These are phyloP conservation scores for Drechslera avenae DNA, from an alignment of 2,329 filamentous ascomycete genomes.

Conservation along the genomic window DNA sequence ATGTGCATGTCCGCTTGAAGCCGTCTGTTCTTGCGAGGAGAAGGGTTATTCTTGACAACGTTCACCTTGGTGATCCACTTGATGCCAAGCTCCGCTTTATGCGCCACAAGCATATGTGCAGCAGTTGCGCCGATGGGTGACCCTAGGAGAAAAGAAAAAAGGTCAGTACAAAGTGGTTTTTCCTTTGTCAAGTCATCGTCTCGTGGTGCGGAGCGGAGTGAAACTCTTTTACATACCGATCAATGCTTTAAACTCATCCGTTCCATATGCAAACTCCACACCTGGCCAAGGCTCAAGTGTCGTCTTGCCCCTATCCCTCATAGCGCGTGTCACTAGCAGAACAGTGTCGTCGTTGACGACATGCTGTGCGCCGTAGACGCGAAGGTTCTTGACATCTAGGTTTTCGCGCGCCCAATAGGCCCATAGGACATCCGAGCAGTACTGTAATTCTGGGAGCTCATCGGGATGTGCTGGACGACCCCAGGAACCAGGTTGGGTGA, in stretches of 20 bases:
- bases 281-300: slow-evolving; percentile 26
- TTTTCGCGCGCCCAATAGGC: slow-evolving; percentile 26
- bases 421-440: slow-evolving; percentile 31
- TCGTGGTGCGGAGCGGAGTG: not conserved
- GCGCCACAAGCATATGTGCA: slow-evolving; percentile 18
- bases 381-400: slow-evolving; percentile 22
- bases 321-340: slow-evolving; percentile 19
- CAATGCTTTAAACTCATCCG: slow-evolving; percentile 24
- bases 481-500: slow-evolving; percentile 3
- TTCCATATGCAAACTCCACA: slow-evolving; percentile 12
- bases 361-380: slow-evolving; percentile 19
- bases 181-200: not conserved
- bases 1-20: slow-evolving; percentile 11
- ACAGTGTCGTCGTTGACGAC: slow-evolving; percentile 23
- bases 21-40: not conserved
- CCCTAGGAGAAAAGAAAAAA: slow-evolving; percentile 3
- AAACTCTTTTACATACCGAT: slow-evolving; percentile 18
- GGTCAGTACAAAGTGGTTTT: not conserved
- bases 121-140: slow-evolving; percentile 29
- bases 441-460: slow-evolving; percentile 27
- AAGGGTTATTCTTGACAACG: slow-evolving; percentile 10
- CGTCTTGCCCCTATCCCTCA: slow-evolving; percentile 10
- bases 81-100: slow-evolving; percentile 25
- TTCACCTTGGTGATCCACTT: slow-evolving; percentile 22
- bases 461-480: slow-evolving; percentile 9